These are phyloP conservation scores for Neopestalotiopsis rosae DNA, from an alignment of 2,329 filamentous ascomycete genomes.

Conservation along the genomic window DNA sequence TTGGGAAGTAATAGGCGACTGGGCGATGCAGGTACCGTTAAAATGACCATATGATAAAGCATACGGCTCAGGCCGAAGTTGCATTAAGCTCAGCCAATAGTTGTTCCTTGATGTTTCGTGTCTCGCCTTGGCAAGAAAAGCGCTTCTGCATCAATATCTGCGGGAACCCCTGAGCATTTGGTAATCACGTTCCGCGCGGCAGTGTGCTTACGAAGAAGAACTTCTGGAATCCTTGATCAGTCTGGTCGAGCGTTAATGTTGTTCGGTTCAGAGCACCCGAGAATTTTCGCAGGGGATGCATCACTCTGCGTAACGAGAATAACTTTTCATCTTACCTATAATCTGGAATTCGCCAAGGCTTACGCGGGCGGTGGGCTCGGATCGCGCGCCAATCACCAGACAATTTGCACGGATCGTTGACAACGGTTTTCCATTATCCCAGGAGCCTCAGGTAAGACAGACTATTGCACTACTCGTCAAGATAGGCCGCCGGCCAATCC, in stretches of 20 bases:
- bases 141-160: constrained; percentile 3
- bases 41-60: background rate
- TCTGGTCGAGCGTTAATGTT: background rate
- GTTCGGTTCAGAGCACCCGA: background rate
- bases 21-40: background rate
- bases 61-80: constrained; percentile 1
- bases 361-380: background rate
- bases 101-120: background rate
- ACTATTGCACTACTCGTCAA: background rate
- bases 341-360: background rate
- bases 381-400: background rate
- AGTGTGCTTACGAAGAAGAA: background rate
- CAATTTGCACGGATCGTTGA: background rate
- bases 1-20: background rate
- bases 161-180: background rate
- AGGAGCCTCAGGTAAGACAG: background rate
- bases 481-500: background rate
- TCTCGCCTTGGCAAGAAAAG: constrained; percentile 1
- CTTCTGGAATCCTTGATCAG: background rate
- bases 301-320: background rate
- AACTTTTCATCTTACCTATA: background rate
- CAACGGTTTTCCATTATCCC: background rate
- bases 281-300: background rate
- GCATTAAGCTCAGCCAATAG: constrained; percentile 3
- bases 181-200: background rate